A percentile compares a stretch with the other conserved stretches of the same genome.
Conservation (phyloP, 495 filamentous ascomycete species). For the Podospora pseudopauciseta region DNA sequence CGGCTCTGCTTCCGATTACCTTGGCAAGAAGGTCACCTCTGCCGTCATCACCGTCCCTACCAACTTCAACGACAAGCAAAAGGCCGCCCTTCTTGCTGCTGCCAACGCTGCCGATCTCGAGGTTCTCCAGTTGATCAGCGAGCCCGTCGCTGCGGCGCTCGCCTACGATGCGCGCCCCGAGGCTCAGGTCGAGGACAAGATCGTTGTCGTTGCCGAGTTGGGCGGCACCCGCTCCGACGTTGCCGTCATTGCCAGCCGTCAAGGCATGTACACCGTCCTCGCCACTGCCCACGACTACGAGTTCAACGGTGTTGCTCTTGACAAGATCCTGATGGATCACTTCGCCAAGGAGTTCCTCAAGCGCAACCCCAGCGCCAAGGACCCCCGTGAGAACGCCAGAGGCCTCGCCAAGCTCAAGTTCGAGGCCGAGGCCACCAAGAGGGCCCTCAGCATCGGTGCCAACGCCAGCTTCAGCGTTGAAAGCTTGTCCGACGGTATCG, state of each 20-base stretch:
- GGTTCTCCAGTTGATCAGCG: slow-evolving; percentile 86
- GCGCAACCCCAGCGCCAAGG: slow-evolving; percentile 69
- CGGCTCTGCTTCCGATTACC: slow-evolving; percentile 80
- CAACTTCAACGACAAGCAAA: slow-evolving; percentile 83
- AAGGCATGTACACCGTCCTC: slow-evolving; percentile 94
- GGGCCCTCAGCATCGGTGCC: slow-evolving; percentile 79
- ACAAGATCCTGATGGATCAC: slow-evolving; percentile 88
- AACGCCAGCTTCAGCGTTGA: slow-evolving; percentile 90
- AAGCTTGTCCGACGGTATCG: slow-evolving; percentile 78
- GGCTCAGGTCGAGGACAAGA: slow-evolving; percentile 72
- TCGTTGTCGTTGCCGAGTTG: slow-evolving; percentile 86
- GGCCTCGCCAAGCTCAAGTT: slow-evolving; percentile 88
- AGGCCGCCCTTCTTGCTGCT: slow-evolving; percentile 69
- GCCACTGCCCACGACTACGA: slow-evolving; percentile 95
- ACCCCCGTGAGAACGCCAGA: slow-evolving; percentile 76
- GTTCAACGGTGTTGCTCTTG: slow-evolving; percentile 73
- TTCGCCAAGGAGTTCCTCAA: slow-evolving; percentile 98
- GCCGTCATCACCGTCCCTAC: slow-evolving; percentile 93
- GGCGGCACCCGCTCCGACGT: slow-evolving; percentile 92
- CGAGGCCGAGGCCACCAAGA: slow-evolving; percentile 85
- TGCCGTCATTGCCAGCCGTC: slow-evolving; percentile 81
- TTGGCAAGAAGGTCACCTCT: slow-evolving; percentile 86
- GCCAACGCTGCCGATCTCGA: slow-evolving; percentile 81
- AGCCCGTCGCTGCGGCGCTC: slow-evolving; percentile 87
- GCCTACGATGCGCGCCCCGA: slow-evolving; percentile 89